Conservation (phyloP, 2,329 filamentous ascomycete genomes). For the Colletotrichum cereale region DNA sequence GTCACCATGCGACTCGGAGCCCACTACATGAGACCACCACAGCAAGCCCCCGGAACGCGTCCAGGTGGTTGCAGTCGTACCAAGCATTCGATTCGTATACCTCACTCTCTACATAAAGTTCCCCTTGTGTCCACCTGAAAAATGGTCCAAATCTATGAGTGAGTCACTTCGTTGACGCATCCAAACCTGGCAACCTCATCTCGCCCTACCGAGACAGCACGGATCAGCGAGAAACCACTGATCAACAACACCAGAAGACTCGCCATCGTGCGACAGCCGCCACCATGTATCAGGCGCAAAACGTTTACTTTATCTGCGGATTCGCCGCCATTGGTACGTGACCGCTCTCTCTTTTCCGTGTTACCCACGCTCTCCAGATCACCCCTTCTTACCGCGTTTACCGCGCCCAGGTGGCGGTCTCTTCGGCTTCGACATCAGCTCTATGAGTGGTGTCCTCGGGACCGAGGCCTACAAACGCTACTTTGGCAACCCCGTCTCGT, state of each 20-base stretch:
- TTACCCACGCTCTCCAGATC: no score
- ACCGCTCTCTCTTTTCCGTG: background rate
- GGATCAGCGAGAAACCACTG: background rate
- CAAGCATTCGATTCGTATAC: background rate
- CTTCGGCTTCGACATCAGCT: slow-evolving; percentile 84
- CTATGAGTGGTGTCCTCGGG: slow-evolving; percentile 77
- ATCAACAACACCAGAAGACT: slow-evolving; percentile 3
- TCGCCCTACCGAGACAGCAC: slow-evolving; percentile 4
- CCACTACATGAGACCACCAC: slow-evolving; percentile 18
- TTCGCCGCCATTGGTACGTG: slow-evolving; percentile 71
- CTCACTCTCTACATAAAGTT: slow-evolving; percentile 26
- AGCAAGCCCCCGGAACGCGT: slow-evolving; percentile 10
- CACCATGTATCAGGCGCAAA: slow-evolving; percentile 59
- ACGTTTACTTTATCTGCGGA: slow-evolving; percentile 71
- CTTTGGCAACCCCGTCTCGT: slow-evolving; percentile 71
- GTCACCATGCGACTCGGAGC: slow-evolving; percentile 11
- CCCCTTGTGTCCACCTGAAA: slow-evolving; percentile 5
- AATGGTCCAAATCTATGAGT: background rate
- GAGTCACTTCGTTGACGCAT: slow-evolving; percentile 8
- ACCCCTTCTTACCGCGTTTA: background rate
- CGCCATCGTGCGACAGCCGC: slow-evolving; percentile 21
- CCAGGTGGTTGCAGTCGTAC: background rate
- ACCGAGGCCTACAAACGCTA: slow-evolving; percentile 78
- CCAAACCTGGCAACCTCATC: background rate
- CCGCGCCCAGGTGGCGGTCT: slow-evolving; percentile 71